A percentile compares a stretch with the other conserved stretches of the same genome.
Conservation (phyloP, 164 flowering plant species). For the Dillenia suffruticosa region DNA sequence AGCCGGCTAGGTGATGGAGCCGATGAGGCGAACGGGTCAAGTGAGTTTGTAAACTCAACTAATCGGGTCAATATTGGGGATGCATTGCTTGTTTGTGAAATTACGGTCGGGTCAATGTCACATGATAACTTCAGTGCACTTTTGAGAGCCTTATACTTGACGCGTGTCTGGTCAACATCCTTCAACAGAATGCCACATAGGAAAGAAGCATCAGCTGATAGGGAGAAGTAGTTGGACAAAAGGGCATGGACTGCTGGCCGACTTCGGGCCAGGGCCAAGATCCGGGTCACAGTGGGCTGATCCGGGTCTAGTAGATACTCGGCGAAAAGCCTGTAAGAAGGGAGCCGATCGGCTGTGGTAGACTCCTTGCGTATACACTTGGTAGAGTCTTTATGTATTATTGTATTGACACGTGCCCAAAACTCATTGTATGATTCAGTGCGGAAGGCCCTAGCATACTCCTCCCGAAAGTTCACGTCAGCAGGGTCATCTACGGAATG, state of each 20-base stretch:
- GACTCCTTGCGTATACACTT: conserved; percentile 27
- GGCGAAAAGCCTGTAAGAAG: conserved; percentile 63
- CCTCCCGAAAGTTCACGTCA: conserved; percentile 48
- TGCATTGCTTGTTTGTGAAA: conserved; percentile 5
- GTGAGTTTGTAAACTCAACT: conserved; percentile 24
- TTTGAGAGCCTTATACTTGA: conserved; percentile 26
- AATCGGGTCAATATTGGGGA: conserved; percentile 13
- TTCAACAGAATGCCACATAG: conserved; percentile 45
- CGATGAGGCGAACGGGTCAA: conserved; percentile 32
- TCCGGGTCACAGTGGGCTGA: conserved; percentile 42
- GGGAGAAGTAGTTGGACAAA: conserved; percentile 44
- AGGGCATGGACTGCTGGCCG: conserved; percentile 26
- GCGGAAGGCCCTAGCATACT: conserved; percentile 71
- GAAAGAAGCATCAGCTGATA: conserved; percentile 57
- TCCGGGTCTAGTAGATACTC: conserved; percentile 69
- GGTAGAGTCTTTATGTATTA: conserved; percentile 20
- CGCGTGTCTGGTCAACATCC: conserved; percentile 39
- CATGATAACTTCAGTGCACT: conserved; percentile 16
- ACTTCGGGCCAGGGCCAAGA: conserved; percentile 21
- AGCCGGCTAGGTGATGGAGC: conserved; percentile 30
- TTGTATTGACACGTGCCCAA: conserved; percentile 52
- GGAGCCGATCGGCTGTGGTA: conserved; percentile 49
- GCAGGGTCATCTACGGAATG: background rate
- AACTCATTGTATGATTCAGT: conserved; percentile 69
- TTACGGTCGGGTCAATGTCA: background rate